phyloP scores from a whole-genome alignment of 768 basidiomycete species.

The Auriculariales sp. region DNA sequence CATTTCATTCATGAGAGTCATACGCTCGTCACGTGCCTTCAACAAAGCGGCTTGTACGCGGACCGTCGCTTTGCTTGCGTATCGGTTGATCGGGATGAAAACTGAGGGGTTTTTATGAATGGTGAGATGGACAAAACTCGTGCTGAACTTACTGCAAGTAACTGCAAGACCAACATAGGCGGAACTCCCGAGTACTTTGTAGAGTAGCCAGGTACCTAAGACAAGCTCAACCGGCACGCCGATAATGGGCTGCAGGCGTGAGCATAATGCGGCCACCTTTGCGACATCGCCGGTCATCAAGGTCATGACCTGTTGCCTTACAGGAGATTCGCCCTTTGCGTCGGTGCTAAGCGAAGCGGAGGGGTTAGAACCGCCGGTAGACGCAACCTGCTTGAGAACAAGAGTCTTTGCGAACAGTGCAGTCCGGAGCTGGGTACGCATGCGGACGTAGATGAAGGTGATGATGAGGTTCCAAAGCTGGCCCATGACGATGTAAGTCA shows the following conservation, averaged over 20 bases:
- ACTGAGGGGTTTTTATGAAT: slow-evolving; percentile 10
- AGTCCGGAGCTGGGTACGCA: slow-evolving; percentile 67
- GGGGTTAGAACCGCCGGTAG: too few species aligned
- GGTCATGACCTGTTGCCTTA: slow-evolving; percentile 73
- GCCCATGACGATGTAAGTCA: slow-evolving; percentile 35
- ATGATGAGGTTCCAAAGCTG: slow-evolving; percentile 62
- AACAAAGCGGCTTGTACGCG: slow-evolving; percentile 72
- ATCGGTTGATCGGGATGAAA: slow-evolving; percentile 68
- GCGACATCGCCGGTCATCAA: slow-evolving; percentile 93
- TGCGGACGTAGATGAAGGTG: slow-evolving; percentile 51
- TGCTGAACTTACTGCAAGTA: slow-evolving; percentile 16
- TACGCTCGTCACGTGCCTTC: slow-evolving; percentile 85
- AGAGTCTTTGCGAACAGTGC: slow-evolving; percentile 76
- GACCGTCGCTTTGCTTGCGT: slow-evolving; percentile 67
- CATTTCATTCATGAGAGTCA: slow-evolving; percentile 88
- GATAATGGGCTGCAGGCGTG: slow-evolving; percentile 62
- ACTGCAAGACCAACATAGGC: slow-evolving; percentile 10
- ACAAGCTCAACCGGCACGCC: slow-evolving; percentile 68
- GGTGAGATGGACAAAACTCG: slow-evolving; percentile 7
- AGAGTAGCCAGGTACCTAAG: slow-evolving; percentile 63
- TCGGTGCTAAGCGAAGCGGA: slow-evolving; percentile 16
- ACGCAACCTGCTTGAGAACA: slow-evolving; percentile 71
- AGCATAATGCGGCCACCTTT: slow-evolving; percentile 71
- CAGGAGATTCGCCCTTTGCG: slow-evolving; percentile 30
- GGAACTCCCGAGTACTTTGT: slow-evolving; percentile 50